Evolutionary conservation across 2,329 filamentous ascomycete species (phyloP).

Genomic region (Talaromyces islandicus): DNA sequence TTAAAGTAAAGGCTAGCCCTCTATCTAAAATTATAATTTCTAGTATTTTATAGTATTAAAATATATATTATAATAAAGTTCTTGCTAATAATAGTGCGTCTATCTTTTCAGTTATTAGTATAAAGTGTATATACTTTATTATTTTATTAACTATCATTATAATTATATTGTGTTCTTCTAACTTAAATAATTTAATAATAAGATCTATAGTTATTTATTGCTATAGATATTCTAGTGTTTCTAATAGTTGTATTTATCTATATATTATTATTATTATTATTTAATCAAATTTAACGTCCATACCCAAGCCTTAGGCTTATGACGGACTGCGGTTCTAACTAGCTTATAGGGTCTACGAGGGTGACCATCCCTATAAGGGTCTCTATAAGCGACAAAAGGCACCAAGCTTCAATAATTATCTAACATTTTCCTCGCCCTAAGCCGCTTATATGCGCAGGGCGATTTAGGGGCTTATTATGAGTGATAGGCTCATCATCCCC

Average conservation of each 20-base stretch:
- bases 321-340: background rate
- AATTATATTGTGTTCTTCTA: background rate
- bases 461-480: background rate
- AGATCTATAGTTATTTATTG: background rate
- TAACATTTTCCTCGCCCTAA: background rate
- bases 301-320: background rate
- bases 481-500: background rate
- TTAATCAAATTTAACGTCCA: background rate
- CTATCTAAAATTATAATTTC: background rate
- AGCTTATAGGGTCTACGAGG: background rate
- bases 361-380: background rate
- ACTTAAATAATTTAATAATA: background rate
- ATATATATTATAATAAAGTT: too few species aligned
- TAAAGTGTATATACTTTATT: background rate
- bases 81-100: too few species aligned
- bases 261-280: background rate
- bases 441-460: background rate
- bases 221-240: background rate
- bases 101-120: background rate
- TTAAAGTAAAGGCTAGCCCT: background rate
- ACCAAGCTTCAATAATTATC: background rate
- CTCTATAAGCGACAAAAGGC: too few species aligned
- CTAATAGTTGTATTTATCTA: background rate
- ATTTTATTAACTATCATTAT: background rate
- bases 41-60: background rate